Evolutionary conservation across 306 rosid species (phyloP).

Genomic region (Comarum palustre): DNA sequence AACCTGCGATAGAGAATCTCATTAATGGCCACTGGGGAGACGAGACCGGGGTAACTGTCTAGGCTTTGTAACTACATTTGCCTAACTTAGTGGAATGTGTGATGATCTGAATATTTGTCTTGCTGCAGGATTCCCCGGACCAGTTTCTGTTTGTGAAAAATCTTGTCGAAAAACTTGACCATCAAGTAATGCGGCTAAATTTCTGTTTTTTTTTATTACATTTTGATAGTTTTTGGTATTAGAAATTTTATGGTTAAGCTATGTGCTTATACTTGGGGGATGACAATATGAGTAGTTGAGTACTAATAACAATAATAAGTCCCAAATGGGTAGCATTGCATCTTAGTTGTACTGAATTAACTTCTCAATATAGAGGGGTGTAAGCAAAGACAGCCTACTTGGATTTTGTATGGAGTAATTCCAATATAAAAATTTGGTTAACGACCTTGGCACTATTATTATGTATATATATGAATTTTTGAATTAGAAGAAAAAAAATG

Average conservation of each 20-base stretch:
- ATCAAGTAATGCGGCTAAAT: conserved; percentile 65
- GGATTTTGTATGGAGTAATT: conserved; percentile 1
- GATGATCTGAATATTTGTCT: conserved; percentile 12
- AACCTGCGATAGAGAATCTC: conserved; percentile 75
- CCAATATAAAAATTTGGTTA: neutral
- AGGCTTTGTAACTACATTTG: conserved; percentile 1
- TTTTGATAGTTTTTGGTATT: conserved; percentile 17
- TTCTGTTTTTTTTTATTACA: conserved; percentile 25
- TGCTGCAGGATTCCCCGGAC: conserved; percentile 72
- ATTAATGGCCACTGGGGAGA: conserved; percentile 49
- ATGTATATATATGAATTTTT: neutral
- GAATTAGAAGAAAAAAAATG: neutral
- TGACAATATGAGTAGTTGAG: neutral
- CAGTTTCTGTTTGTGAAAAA: conserved; percentile 57
- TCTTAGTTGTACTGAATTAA: conserved; percentile 18
- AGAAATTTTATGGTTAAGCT: conserved; percentile 12
- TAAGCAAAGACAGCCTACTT: conserved; percentile 6
- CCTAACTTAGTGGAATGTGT: neutral
- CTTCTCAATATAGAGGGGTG: conserved; percentile 12
- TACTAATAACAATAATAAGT: neutral
- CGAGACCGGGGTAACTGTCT: conserved; percentile 50
- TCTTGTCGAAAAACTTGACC: conserved; percentile 70
- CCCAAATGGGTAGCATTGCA: neutral
- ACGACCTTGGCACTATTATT: neutral
- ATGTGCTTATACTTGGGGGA: conserved; percentile 3